Conservation (phyloP, 176 grass and related monocot genomes). For the Elymus sibiricus region DNA sequence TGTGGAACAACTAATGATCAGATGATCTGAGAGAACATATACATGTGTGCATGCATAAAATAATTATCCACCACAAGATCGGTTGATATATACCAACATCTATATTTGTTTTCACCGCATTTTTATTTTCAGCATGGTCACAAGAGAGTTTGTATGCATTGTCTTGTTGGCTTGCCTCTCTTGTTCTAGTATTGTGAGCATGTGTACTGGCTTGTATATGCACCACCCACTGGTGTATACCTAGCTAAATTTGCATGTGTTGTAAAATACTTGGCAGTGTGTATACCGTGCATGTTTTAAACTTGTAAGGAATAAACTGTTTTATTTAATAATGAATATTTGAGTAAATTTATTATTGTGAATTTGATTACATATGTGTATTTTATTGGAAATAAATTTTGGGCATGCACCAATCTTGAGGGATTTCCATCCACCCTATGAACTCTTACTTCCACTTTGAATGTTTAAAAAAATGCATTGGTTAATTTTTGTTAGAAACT, state of each 20-base stretch:
- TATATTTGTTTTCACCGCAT: too few relatives aligned
- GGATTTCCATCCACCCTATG: too few relatives aligned
- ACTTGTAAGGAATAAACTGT: neutral
- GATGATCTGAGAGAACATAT: too few relatives aligned
- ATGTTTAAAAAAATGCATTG: too few relatives aligned
- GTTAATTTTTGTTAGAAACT: too few relatives aligned
- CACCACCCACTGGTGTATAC: neutral
- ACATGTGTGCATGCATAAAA: neutral
- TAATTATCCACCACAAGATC: neutral
- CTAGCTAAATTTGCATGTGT: neutral
- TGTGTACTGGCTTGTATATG: neutral
- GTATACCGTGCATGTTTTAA: neutral
- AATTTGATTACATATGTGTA: too few relatives aligned
- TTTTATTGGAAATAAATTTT: too few relatives aligned
- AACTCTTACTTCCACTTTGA: too few relatives aligned
- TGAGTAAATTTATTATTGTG: too few relatives aligned
- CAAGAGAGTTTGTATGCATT: neutral
- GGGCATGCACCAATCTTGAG: too few relatives aligned
- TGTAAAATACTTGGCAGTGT: neutral
- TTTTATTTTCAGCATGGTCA: neutral
- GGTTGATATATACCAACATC: neutral
- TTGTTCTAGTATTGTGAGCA: neutral
- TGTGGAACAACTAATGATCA: slow-evolving; percentile 10
- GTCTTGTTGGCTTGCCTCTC: neutral
- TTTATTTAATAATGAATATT: neutral